Conservation (phyloP, 1,139 yeast genomes). For the Kluyveromyces sp. region DNA sequence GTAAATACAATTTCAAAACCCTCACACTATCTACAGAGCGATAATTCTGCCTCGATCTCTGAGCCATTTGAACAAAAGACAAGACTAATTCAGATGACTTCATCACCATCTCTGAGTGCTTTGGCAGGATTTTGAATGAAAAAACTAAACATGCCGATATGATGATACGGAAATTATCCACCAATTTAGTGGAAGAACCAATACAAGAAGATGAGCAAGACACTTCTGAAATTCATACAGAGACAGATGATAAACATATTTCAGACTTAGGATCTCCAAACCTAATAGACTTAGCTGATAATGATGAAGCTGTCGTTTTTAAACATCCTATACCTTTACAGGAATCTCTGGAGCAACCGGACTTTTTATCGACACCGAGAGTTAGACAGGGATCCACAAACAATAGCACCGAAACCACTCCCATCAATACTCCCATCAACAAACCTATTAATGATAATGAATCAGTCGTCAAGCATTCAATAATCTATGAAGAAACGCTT, state of each 20-base stretch:
- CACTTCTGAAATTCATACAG: slow-evolving; percentile 21
- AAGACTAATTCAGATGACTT: slow-evolving; percentile 31
- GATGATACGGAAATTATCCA: slow-evolving; percentile 14
- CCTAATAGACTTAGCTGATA: slow-evolving; percentile 29
- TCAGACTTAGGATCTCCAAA: slow-evolving; percentile 22
- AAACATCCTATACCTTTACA: slow-evolving; percentile 10
- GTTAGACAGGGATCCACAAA: background rate
- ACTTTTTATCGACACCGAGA: slow-evolving; percentile 23
- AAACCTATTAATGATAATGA: background rate
- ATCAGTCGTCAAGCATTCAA: too few species aligned
- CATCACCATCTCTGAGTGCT: slow-evolving; percentile 38
- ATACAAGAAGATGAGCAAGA: slow-evolving; percentile 24
- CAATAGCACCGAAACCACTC: background rate
- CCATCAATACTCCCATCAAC: background rate
- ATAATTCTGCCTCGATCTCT: too few species aligned
- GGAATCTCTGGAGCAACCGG: slow-evolving; percentile 21
- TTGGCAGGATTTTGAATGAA: slow-evolving; percentile 33
- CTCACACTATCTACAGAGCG: too few species aligned
- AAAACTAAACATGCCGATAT: slow-evolving; percentile 27
- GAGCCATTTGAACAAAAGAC: slow-evolving; percentile 4
- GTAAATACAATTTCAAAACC: too few species aligned
- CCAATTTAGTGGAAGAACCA: slow-evolving; percentile 11
- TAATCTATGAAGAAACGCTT: too few species aligned
- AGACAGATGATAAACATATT: background rate
- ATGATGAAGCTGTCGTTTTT: slow-evolving; percentile 10